These are phyloP conservation scores for Leishmania amazonensis DNA, from an alignment of 208 protist species.

Conservation along the genomic window DNA sequence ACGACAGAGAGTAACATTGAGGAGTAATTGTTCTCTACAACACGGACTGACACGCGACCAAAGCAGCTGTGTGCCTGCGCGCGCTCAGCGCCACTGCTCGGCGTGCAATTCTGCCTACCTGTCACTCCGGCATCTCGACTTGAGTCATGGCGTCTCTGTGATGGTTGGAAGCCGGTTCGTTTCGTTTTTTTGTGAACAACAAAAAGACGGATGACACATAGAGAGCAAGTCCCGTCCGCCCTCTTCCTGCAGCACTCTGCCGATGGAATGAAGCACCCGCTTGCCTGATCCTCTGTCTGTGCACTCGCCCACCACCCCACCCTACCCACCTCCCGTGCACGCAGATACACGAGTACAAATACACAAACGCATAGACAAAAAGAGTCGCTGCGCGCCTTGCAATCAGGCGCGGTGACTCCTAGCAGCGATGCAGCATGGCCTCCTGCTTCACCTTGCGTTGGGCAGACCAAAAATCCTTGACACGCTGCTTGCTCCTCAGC, in stretches of 20 bases:
- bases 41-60: background rate
- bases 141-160: background rate
- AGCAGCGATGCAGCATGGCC: slow-evolving; percentile 1
- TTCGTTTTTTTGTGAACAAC: background rate
- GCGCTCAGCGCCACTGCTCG: background rate
- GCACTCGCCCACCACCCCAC: background rate
- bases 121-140: background rate
- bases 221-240: background rate
- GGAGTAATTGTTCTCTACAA: background rate
- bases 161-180: background rate
- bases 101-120: background rate
- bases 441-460: slow-evolving; percentile 14
- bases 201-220: background rate
- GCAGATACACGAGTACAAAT: background rate
- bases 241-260: background rate
- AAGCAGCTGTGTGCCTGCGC: background rate
- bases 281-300: background rate
- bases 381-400: background rate
- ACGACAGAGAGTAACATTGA: background rate
- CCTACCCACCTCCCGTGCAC: background rate
- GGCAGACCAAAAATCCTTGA: slow-evolving; percentile 33
- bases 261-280: background rate
- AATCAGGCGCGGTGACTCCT: background rate
- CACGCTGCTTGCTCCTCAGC: slow-evolving; percentile 43
- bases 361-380: background rate